These are phyloP conservation scores for Rhodomyrtus psidioides DNA, from an alignment of 441 rosid genomes.

Conservation along the genomic window DNA sequence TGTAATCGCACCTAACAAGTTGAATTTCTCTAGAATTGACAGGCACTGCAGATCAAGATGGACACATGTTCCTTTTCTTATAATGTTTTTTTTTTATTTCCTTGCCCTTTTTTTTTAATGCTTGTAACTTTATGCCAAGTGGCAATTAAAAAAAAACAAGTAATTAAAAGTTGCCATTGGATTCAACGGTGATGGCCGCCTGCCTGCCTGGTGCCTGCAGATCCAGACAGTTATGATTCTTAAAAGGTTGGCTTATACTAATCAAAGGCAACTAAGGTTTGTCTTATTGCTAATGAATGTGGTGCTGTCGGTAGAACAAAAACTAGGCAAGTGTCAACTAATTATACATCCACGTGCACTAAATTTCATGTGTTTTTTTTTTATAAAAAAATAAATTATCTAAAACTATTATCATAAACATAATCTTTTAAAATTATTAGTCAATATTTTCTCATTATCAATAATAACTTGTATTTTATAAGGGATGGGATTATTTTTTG, in stretches of 20 bases:
- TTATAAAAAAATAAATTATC: too few relatives aligned
- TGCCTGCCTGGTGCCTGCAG: too few relatives aligned
- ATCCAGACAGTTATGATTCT: neutral
- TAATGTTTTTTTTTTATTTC: neutral
- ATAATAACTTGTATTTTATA: too few relatives aligned
- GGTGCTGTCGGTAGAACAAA: neutral
- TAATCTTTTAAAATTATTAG: too few relatives aligned
- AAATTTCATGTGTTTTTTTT: too few relatives aligned
- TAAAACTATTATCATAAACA: too few relatives aligned
- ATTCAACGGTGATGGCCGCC: neutral
- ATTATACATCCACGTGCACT: too few relatives aligned
- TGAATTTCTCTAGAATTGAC: neutral
- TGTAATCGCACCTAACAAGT: fast-evolving
- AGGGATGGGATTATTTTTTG: too few relatives aligned
- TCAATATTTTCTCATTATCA: too few relatives aligned
- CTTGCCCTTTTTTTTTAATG: too few relatives aligned
- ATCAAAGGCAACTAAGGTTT: neutral
- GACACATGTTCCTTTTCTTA: neutral
- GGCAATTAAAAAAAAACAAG: neutral
- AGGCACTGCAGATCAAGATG: neutral
- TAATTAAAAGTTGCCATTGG: neutral
- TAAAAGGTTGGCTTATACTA: neutral
- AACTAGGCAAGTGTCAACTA: too few relatives aligned
- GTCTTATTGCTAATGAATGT: neutral
- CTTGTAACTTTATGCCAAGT: neutral